Evolutionary conservation across 371 early-diverging fungal species (phyloP).

Genomic region (Mucor saturninus): DNA sequence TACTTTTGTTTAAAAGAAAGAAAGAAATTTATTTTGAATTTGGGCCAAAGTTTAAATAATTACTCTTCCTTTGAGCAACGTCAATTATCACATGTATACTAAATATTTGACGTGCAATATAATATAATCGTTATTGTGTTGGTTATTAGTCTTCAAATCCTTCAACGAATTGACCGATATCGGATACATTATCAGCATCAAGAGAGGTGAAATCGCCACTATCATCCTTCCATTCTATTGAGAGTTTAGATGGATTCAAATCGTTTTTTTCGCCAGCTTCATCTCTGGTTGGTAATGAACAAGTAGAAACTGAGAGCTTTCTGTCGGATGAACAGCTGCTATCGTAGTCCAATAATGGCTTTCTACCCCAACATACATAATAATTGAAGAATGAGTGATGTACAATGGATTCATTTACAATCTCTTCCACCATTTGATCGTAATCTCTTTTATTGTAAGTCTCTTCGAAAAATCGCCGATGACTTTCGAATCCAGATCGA

Average conservation of each 20-base stretch:
- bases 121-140: neutral
- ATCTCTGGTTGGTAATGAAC: neutral
- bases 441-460: conserved; percentile 1
- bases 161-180: conserved; percentile 41
- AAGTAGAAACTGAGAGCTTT: neutral
- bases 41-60: no score
- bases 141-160: conserved; percentile 32
- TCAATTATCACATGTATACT: no score
- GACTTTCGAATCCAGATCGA: conserved; percentile 22
- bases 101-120: neutral
- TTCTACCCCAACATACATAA: conserved; percentile 47
- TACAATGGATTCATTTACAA: conserved; percentile 24
- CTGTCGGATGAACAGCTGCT: neutral
- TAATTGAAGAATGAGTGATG: conserved; percentile 39
- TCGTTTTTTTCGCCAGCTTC: neutral
- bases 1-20: no score
- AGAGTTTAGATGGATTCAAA: neutral
- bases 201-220: neutral
- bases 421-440: conserved; percentile 7
- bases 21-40: no score
- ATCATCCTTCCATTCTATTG: neutral
- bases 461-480: conserved; percentile 15
- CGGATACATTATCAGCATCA: conserved; percentile 31
- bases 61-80: no score
- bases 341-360: conserved; percentile 24